Evolutionary conservation across 2,329 filamentous ascomycete genomes (phyloP), one percentile per base, ranked within the genome.

Genomic region (Fusarium graminum): DNA sequence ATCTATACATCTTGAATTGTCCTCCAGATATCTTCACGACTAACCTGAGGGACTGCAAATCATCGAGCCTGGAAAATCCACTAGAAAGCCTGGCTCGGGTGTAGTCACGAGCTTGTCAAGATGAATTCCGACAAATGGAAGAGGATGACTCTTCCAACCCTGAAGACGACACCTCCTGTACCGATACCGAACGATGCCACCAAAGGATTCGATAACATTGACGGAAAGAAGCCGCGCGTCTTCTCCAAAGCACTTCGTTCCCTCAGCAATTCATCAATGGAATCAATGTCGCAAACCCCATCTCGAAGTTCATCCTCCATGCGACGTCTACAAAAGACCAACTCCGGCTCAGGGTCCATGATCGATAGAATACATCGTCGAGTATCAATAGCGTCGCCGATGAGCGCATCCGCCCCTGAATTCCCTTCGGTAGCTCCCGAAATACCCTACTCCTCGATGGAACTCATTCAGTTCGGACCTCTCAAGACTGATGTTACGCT

Each of bases 401-500:
- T 73, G 41, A 74, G 72, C 56, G 71, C 71, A 17, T 72, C 75
- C 7, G 72, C 73, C 26, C 66, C 72, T 17, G 77, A 79, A 41
- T 53, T 71, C 12, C 69, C 75, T 7, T 67, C 60, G 14, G 68
- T 71, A 28, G 67, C 74, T 6, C 44, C 73, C 11, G 77, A 80
- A 22, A 69, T 72, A 16, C 72, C 76, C 5, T 77, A 79, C 42
- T 66, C 73, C 3, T 67, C 74, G 13, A 80, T 81, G 77, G 78
- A 79, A 36, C 68, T 84, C 17, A 64, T 83, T 39, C 80, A 80
- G 44, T 80, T 79, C 47, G 82, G 82, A 3, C 74, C 80, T 16
- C 76, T 87, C 34, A 85, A 85, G 69, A 74, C 80, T 1, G 83
- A 86, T 56, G 74, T 81, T 6, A 81, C 82, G 19, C 74, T 85